Conservation (phyloP, 2,329 filamentous ascomycete genomes). For the Rhinocladiella mackenziei region DNA sequence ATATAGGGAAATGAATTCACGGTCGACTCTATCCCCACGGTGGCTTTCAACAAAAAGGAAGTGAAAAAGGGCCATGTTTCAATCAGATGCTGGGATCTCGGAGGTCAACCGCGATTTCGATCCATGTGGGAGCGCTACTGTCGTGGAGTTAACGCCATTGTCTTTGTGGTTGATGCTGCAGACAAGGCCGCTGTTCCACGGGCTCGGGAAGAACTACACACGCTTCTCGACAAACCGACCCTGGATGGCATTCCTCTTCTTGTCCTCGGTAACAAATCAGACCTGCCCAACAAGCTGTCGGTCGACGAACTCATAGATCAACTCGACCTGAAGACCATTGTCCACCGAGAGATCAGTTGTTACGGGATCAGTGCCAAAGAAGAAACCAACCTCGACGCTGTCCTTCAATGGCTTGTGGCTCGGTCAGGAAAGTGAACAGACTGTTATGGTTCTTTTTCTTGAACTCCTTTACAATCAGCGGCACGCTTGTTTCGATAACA, state of each 20-base stretch:
- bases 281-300: slow-evolving; percentile 81
- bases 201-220: slow-evolving; percentile 87
- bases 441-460: not conserved
- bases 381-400: slow-evolving; percentile 96
- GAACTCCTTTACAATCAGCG: too few relatives aligned
- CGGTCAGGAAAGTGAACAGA: slow-evolving; percentile 66
- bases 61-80: slow-evolving; percentile 98
- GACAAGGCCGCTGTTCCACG: slow-evolving; percentile 75
- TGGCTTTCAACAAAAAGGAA: slow-evolving; percentile 98
- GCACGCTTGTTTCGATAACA: too few relatives aligned
- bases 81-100: slow-evolving; percentile 98
- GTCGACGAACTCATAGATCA: slow-evolving; percentile 95
- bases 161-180: slow-evolving; percentile 97
- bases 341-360: slow-evolving; percentile 90
- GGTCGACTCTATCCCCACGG: slow-evolving; percentile 97
- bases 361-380: slow-evolving; percentile 99
- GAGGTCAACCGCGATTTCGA: slow-evolving; percentile 92
- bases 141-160: slow-evolving; percentile 92
- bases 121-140: slow-evolving; percentile 99
- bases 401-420: slow-evolving; percentile 93
- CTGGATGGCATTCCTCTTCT: slow-evolving; percentile 87
- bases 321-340: slow-evolving; percentile 83
- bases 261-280: slow-evolving; percentile 95
- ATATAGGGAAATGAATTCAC: slow-evolving; percentile 93
- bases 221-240: slow-evolving; percentile 76